Evolutionary conservation across 352 stramenopile species (phyloP).

Genomic region (Phytophthora ramorum): DNA sequence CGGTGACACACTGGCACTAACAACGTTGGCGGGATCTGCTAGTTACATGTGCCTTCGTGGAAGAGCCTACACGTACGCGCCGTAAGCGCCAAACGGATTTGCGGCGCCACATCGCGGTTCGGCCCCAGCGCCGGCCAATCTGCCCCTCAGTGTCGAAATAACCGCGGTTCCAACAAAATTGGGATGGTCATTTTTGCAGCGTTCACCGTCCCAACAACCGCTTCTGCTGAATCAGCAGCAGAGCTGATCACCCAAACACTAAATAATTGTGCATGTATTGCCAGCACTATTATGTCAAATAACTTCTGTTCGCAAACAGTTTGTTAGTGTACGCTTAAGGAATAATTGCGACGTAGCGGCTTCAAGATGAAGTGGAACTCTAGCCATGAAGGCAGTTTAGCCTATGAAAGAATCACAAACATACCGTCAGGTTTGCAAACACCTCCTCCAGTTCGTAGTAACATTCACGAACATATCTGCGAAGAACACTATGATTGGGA

Average conservation of each 20-base stretch:
- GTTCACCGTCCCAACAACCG: slow-evolving; percentile 14
- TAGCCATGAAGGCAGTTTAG: too few species aligned
- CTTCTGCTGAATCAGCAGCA: slow-evolving; percentile 8
- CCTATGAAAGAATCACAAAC: too few species aligned
- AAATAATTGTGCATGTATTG: too few species aligned
- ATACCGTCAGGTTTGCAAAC: too few species aligned
- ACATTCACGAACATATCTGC: too few species aligned
- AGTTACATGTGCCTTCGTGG: background rate
- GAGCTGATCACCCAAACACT: too few species aligned
- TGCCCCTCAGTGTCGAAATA: background rate
- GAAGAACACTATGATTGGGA: background rate
- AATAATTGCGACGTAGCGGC: too few species aligned
- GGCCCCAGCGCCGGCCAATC: slow-evolving; percentile 15
- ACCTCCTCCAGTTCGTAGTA: too few species aligned
- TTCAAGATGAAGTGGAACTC: too few species aligned
- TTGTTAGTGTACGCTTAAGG: too few species aligned
- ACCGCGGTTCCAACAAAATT: background rate
- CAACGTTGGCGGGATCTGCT: background rate
- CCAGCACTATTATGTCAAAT: too few species aligned
- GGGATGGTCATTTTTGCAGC: slow-evolving; percentile 9
- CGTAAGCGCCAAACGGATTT: slow-evolving; percentile 9
- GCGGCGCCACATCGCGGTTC: slow-evolving; percentile 15
- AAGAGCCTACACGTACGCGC: background rate
- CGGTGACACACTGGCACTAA: slow-evolving; percentile 16
- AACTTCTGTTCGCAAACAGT: too few species aligned